phyloP scores from a whole-genome alignment of 2,329 filamentous ascomycete species.

The Huntiella bhutanensis region DNA sequence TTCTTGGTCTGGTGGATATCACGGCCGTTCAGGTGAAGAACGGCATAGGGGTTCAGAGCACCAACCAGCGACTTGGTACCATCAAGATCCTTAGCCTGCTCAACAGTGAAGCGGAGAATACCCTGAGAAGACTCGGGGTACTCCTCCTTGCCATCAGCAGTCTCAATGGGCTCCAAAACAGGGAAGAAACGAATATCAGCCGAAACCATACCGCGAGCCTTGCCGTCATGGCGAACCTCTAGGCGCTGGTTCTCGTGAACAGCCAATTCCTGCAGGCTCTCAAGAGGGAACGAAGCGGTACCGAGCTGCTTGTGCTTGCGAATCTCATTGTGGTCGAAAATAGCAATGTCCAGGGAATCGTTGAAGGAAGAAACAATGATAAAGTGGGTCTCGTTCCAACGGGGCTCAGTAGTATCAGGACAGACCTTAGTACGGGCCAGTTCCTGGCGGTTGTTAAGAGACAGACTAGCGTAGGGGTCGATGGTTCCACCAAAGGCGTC shows the following conservation, averaged over 20 bases:
- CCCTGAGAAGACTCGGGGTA: slow-evolving; percentile 80
- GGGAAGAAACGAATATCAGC: slow-evolving; percentile 91
- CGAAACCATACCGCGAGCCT: slow-evolving; percentile 59
- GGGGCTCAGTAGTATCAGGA: slow-evolving; percentile 65
- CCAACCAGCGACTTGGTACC: slow-evolving; percentile 82
- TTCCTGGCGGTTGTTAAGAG: slow-evolving; percentile 63
- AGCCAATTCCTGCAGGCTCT: slow-evolving; percentile 56
- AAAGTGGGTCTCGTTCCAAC: slow-evolving; percentile 95
- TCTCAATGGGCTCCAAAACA: slow-evolving; percentile 34
- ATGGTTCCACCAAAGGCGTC: slow-evolving; percentile 85
- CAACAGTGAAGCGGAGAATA: slow-evolving; percentile 81
- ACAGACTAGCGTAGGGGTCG: slow-evolving; percentile 75
- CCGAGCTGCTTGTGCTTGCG: slow-evolving; percentile 90
- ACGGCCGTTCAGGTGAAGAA: slow-evolving; percentile 77
- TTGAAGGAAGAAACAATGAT: slow-evolving; percentile 83
- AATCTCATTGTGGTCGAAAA: slow-evolving; percentile 89
- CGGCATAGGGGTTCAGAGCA: slow-evolving; percentile 75
- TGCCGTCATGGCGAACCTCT: slow-evolving; percentile 69
- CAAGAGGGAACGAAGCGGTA: slow-evolving; percentile 65
- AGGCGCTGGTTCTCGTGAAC: slow-evolving; percentile 72
- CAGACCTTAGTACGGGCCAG: slow-evolving; percentile 81
- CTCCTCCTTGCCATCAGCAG: slow-evolving; percentile 58
- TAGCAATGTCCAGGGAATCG: slow-evolving; percentile 64
- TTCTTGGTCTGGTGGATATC: slow-evolving; percentile 78
- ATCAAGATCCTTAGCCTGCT: slow-evolving; percentile 93